Base-by-base conservation (phyloP, 345 rosid species). In the Schrenkiella parvula region DNA sequence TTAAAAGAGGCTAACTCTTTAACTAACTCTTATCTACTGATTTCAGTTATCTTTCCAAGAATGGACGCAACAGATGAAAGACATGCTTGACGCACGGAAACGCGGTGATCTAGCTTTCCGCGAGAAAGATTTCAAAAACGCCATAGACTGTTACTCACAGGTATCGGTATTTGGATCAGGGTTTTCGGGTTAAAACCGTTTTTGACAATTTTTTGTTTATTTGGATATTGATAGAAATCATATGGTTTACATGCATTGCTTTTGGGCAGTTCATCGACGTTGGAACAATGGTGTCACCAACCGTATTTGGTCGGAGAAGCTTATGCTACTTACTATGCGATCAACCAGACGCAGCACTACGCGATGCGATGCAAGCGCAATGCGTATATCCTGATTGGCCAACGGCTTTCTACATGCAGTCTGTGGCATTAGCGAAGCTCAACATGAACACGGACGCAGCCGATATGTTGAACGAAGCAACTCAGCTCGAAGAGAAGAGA, bases 1-100 rank as follows among this genome's bases (percentile, higher is more conserved):
- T 14, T 7, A 1, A 60, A 60, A 52, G 5, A 26, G n/a, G 17
- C 26, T 31, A 7, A 38, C 28, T 44, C 47, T 51, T 50, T 8
- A 17, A 19, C 31, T 25, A 53, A 43, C 39, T 57, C 23, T 26
- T 50, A 32, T 42, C 39, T 35, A 31, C 69, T 66, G 64, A 23
- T 51, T 26, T 71, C 81, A 92, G 99, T 80, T 92, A 76, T 92
- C 98, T 75, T 92, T 92, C 80, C 91, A 90, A 87, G 99, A 95
- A 74, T 92, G 97, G 98, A 92, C 98, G 2, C 99, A 92, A 64
- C 99, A 88, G 73, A 95, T 95, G 92, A 85, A 90, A 78, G 99
- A 95, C 54, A 86, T 86, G 96, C 83, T 92, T 54, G 98, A 95
- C 52, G 89, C 95, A 18, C 86, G 97, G 64, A 92, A 92, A 83